Evolutionary conservation across 345 rosid genomes (phyloP).

Genomic region (Hibiscus tridactylites): DNA sequence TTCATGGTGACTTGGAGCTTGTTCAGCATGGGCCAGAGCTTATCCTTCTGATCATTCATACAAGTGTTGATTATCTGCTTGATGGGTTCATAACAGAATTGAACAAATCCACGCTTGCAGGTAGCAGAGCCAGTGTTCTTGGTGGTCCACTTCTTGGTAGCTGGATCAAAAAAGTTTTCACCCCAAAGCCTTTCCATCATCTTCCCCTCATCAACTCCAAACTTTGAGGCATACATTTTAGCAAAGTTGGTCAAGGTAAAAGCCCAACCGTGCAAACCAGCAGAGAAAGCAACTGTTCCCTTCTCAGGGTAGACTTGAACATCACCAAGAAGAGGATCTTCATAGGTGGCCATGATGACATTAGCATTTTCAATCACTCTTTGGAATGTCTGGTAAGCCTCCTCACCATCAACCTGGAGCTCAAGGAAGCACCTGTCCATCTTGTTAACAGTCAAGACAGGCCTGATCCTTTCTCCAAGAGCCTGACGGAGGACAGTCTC

Average conservation of each 20-base stretch:
- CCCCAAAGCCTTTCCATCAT: slow-evolving; percentile 90
- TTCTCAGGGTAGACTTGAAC: slow-evolving; percentile 70
- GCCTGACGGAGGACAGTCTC: slow-evolving; percentile 58
- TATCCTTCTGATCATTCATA: slow-evolving; percentile 60
- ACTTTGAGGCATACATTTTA: slow-evolving; percentile 54
- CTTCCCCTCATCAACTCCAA: slow-evolving; percentile 60
- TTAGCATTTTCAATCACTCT: slow-evolving; percentile 75
- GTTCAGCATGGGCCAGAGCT: slow-evolving; percentile 68
- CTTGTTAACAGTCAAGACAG: slow-evolving; percentile 77
- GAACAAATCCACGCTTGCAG: slow-evolving; percentile 73
- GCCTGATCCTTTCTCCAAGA: slow-evolving; percentile 55
- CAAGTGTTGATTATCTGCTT: slow-evolving; percentile 47
- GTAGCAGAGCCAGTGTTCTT: slow-evolving; percentile 56
- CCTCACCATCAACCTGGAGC: slow-evolving; percentile 82
- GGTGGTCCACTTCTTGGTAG: slow-evolving; percentile 68
- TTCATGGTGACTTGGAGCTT: slow-evolving; percentile 56
- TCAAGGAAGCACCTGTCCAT: slow-evolving; percentile 84
- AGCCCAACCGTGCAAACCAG: slow-evolving; percentile 82
- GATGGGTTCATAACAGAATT: slow-evolving; percentile 76
- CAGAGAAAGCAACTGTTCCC: slow-evolving; percentile 82
- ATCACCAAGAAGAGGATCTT: slow-evolving; percentile 74
- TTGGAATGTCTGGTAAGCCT: slow-evolving; percentile 63
- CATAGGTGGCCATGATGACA: slow-evolving; percentile 76
- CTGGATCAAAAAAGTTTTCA: slow-evolving; percentile 69
- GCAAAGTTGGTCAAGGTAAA: slow-evolving; percentile 56